These are phyloP conservation scores for Begonia masoniana DNA, from an alignment of 306 rosid species.

Conservation along the genomic window DNA sequence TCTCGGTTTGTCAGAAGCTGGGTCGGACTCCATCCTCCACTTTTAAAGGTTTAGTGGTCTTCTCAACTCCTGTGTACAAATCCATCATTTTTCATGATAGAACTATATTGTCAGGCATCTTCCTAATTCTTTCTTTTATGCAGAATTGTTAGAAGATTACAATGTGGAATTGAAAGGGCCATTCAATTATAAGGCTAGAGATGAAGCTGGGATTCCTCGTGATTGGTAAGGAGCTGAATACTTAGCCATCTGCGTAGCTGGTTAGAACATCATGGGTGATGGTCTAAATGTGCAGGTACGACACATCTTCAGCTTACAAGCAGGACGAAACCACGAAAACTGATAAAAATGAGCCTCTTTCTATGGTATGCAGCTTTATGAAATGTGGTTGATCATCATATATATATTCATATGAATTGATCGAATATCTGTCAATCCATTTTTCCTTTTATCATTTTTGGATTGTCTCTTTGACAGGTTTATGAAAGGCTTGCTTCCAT, in stretches of 20 bases:
- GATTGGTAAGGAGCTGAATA: constrained; percentile 45
- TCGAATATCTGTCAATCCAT: no score
- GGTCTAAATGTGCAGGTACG: constrained; percentile 43
- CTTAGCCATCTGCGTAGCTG: constrained; percentile 1
- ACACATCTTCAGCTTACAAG: constrained; percentile 22
- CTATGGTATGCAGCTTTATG: constrained; percentile 28
- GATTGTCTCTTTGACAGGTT: constrained; percentile 26
- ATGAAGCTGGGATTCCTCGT: constrained; percentile 92
- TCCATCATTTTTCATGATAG: constrained; percentile 3
- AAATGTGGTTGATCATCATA: not conserved
- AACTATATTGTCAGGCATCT: no score
- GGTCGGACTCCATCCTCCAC: constrained; percentile 54
- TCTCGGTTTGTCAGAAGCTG: constrained; percentile 55
- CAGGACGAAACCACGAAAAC: constrained; percentile 21
- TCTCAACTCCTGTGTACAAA: constrained; percentile 7
- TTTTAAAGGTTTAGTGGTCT: constrained; percentile 53
- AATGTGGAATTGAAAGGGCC: constrained; percentile 79
- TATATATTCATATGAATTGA: not conserved
- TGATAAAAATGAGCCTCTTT: constrained; percentile 35
- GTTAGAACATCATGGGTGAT: not conserved
- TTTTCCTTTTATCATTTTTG: no score
- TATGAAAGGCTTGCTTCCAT: constrained; percentile 62
- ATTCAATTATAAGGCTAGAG: constrained; percentile 79
- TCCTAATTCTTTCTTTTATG: constrained; percentile 9
- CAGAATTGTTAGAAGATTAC: constrained; percentile 78